phyloP scores from a whole-genome alignment of 306 rosid species.

The Acmispon strigosus region DNA sequence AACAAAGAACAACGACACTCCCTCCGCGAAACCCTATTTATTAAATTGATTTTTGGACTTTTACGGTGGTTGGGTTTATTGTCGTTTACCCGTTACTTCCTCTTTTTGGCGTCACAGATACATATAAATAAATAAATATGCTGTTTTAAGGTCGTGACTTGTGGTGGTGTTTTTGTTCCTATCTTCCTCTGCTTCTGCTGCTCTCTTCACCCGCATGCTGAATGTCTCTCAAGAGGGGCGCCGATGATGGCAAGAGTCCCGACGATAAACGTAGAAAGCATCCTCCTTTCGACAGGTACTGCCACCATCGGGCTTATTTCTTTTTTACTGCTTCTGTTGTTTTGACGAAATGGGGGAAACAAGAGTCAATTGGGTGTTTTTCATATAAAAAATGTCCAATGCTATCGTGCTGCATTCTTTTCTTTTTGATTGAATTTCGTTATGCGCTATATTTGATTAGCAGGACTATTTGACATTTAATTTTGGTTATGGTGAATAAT shows the following conservation, averaged over 20 bases:
- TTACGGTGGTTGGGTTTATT: constrained; percentile 2
- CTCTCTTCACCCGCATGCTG: constrained; percentile 27
- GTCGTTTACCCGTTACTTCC: background rate
- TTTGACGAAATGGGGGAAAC: background rate
- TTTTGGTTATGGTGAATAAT: constrained; percentile 6
- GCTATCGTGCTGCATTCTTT: background rate
- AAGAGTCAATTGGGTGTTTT: background rate
- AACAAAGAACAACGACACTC: no score
- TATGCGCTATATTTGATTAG: background rate
- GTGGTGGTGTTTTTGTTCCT: background rate
- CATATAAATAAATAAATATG: background rate
- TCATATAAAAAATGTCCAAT: background rate
- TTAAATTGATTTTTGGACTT: constrained; percentile 9
- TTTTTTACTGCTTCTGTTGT: background rate
- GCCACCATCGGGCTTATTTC: background rate
- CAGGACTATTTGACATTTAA: background rate
- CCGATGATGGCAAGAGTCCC: constrained; percentile 57
- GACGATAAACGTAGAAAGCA: constrained; percentile 71
- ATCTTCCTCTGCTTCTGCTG: no score
- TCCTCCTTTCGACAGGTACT: constrained; percentile 46
- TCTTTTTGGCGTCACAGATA: background rate
- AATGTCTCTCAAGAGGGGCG: constrained; percentile 78
- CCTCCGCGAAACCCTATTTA: background rate
- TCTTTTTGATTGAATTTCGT: background rate
- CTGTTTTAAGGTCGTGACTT: no score